Conservation (phyloP, 1,284 basidiomycete species). For the Malassezia arunalokei region DNA sequence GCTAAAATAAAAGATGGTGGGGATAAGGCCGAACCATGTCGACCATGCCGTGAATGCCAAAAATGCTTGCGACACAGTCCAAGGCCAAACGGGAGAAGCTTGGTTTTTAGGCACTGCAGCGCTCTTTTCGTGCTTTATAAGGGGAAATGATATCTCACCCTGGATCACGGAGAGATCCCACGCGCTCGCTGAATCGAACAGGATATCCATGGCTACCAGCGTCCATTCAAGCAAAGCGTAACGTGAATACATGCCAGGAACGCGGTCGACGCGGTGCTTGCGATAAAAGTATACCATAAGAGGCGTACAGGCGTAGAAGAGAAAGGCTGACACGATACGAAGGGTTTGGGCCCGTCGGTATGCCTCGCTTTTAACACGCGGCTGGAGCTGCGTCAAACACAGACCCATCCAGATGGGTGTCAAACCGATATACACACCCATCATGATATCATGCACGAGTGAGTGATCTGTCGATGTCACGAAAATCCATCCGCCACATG, state of each 20-base stretch:
- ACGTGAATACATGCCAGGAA: slow-evolving; percentile 35
- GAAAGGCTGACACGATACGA: slow-evolving; percentile 21
- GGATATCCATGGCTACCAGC: slow-evolving; percentile 35
- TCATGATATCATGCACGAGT: slow-evolving; percentile 72
- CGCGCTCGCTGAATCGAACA: slow-evolving; percentile 32
- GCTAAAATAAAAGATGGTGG: slow-evolving; percentile 47
- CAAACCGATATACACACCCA: slow-evolving; percentile 55
- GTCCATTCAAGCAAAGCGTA: slow-evolving; percentile 43
- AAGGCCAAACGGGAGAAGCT: background rate
- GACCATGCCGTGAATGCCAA: slow-evolving; percentile 78
- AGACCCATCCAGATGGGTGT: slow-evolving; percentile 59
- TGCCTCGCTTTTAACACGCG: background rate
- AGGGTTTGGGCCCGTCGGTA: slow-evolving; percentile 17
- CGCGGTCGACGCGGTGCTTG: slow-evolving; percentile 29
- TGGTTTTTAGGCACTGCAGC: too few species aligned
- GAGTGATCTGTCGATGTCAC: slow-evolving; percentile 69
- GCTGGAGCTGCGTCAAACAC: slow-evolving; percentile 25
- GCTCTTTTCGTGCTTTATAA: too few species aligned
- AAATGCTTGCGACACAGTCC: slow-evolving; percentile 4
- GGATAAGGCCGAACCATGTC: slow-evolving; percentile 65
- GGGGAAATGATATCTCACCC: too few species aligned
- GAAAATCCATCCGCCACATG: slow-evolving; percentile 85
- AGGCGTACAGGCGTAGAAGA: slow-evolving; percentile 36
- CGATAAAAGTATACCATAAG: slow-evolving; percentile 39
- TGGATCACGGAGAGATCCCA: slow-evolving; percentile 29